Conservation (phyloP, 805 yeast genomes). For the Alloascoidea hylecoeti region DNA sequence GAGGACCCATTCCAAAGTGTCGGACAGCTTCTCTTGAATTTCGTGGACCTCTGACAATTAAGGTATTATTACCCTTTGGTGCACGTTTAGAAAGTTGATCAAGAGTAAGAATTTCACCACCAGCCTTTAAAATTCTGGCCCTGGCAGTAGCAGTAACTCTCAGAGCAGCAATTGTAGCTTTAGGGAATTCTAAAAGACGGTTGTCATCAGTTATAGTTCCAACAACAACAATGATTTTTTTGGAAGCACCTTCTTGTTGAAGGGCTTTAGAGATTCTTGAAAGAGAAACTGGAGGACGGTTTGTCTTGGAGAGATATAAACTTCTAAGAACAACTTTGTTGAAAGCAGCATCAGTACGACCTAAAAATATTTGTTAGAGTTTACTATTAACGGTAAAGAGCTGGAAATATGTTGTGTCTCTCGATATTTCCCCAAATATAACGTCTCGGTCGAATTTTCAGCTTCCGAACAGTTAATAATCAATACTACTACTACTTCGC, state of each 20-base stretch:
- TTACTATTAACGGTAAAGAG: no score
- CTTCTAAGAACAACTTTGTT: conserved; percentile 92
- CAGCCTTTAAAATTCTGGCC: conserved; percentile 93
- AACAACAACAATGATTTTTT: conserved; percentile 92
- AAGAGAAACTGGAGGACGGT: conserved; percentile 99
- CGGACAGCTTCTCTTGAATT: conserved; percentile 98
- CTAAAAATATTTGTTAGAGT: no score
- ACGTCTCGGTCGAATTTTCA: no score
- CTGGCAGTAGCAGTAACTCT: conserved; percentile 99
- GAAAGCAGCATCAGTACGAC: conserved; percentile 97
- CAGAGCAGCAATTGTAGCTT: conserved; percentile 96
- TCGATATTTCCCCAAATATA: no score
- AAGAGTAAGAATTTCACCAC: conserved; percentile 99
- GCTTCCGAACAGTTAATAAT: no score
- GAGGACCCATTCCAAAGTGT: conserved; percentile 99
- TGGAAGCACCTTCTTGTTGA: conserved; percentile 69
- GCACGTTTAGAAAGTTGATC: conserved; percentile 99
- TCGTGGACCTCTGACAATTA: conserved; percentile 98
- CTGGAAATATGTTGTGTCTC: no score
- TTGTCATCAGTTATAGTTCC: conserved; percentile 98
- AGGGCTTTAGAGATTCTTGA: conserved; percentile 82
- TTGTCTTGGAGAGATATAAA: conserved; percentile 93
- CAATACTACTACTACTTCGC: no score
- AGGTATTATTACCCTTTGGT: conserved; percentile 99
- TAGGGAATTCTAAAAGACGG: conserved; percentile 91